Percentiles rank a stretch among this genome's conserved stretches.
These are phyloP conservation scores for Aspergillus diversus DNA, from an alignment of 495 filamentous ascomycete genomes.

Conservation along the genomic window DNA sequence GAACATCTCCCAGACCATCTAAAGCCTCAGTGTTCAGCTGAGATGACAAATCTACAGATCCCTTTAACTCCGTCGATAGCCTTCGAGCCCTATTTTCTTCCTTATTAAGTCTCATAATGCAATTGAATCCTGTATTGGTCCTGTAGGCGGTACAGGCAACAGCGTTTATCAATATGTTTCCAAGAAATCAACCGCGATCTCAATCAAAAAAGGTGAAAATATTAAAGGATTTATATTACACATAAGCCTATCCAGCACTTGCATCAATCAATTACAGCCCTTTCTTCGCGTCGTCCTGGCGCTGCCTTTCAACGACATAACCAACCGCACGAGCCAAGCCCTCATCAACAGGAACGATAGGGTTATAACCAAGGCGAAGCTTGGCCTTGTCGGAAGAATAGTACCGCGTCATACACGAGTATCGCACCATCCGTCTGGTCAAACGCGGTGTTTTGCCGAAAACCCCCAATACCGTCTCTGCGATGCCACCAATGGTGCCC, in stretches of 20 bases:
- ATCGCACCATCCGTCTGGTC: constrained; percentile 73
- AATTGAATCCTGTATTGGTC: no score
- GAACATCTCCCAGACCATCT: no score
- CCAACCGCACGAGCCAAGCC: constrained; percentile 71
- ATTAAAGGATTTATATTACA: constrained; percentile 18
- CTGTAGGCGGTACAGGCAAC: no score
- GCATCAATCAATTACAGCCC: constrained; percentile 33
- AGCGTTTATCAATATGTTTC: no score
- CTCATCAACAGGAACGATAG: constrained; percentile 74
- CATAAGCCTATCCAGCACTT: constrained; percentile 1
- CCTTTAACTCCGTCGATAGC: no score
- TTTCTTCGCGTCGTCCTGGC: constrained; percentile 47
- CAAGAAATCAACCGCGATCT: background rate
- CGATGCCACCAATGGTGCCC: constrained; percentile 64
- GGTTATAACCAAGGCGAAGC: constrained; percentile 72
- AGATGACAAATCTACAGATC: no score
- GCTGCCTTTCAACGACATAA: constrained; percentile 60
- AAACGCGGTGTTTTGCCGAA: constrained; percentile 76
- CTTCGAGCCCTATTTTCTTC: no score
- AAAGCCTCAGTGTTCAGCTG: no score
- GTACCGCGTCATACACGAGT: constrained; percentile 81
- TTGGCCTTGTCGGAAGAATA: constrained; percentile 86
- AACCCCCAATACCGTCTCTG: constrained; percentile 69
- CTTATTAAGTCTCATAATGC: no score
- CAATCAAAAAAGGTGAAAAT: background rate